A percentile compares a stretch with the other conserved stretches of the same genome.
phyloP scores from a whole-genome alignment of 257 asterid genomes.

The Lycium ferocissimum region DNA sequence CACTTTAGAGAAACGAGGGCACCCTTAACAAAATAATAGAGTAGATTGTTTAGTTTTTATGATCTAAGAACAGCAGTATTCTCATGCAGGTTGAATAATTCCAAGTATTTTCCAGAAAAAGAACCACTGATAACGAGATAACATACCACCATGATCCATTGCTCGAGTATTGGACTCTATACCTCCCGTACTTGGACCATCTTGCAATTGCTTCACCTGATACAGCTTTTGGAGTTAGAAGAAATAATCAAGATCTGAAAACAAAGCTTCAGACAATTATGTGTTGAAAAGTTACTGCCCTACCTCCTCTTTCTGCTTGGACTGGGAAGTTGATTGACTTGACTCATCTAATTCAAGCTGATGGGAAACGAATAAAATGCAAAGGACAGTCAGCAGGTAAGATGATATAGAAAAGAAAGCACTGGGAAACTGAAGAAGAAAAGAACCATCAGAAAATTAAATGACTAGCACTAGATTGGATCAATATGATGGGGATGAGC shows the following conservation, averaged over 20 bases:
- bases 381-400: conserved; percentile 23
- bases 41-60: not conserved
- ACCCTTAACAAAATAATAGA: not conserved
- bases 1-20: not conserved
- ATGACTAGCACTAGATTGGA: not conserved
- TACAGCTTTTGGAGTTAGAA: conserved; percentile 37
- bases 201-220: conserved; percentile 54
- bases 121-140: conserved; percentile 1
- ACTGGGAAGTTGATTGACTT: conserved; percentile 48
- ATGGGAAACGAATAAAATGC: conserved; percentile 10
- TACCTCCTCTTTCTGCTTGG: conserved; percentile 56
- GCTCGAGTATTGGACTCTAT: conserved; percentile 25
- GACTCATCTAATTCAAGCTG: conserved; percentile 65
- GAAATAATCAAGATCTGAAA: conserved; percentile 13
- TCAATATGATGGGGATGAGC: not conserved
- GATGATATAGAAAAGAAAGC: not conserved
- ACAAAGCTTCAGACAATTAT: not conserved
- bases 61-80: not conserved
- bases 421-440: not conserved
- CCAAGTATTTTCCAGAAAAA: not conserved
- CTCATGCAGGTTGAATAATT: not conserved
- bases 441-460: conserved; percentile 7
- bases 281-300: conserved; percentile 18
- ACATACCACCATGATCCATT: conserved; percentile 39
- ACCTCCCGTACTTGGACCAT: conserved; percentile 43